Percentiles rank a stretch among this genome's conserved stretches.
Evolutionary conservation across 75 land plant species (phyloP).

Genomic region (Pinus albicaulis): DNA sequence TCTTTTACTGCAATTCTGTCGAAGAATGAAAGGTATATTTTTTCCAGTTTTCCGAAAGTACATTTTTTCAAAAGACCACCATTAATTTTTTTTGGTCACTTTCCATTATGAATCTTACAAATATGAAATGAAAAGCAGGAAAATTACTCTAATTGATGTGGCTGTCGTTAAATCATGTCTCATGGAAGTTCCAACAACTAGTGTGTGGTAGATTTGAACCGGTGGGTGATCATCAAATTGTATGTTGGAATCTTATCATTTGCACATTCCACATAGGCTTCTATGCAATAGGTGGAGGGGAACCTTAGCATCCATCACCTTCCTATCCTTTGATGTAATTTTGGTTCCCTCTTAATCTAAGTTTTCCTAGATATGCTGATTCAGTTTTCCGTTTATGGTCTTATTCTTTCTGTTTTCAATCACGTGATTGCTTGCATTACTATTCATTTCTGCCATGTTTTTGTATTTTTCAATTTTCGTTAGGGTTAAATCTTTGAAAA

Average conservation of each 20-base stretch:
- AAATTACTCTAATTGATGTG: neutral
- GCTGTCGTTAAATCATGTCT: neutral
- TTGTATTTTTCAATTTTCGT: neutral
- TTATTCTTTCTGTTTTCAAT: neutral
- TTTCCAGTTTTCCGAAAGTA: too few relatives aligned
- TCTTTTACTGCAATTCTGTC: too few relatives aligned
- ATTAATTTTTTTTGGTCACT: neutral
- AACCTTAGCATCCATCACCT: neutral
- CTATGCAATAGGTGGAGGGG: neutral
- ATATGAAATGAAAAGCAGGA: neutral
- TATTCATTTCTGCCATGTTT: neutral
- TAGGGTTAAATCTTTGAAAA: neutral
- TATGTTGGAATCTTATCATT: neutral
- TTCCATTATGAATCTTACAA: neutral
- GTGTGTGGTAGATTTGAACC: neutral
- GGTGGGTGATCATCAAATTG: neutral
- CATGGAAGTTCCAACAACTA: neutral
- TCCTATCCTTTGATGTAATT: neutral
- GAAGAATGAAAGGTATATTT: too few relatives aligned
- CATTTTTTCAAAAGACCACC: too few relatives aligned
- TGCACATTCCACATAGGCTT: neutral
- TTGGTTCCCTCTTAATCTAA: neutral
- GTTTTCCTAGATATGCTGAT: neutral
- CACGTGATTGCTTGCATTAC: neutral
- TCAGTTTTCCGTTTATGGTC: neutral